Base-by-base conservation (phyloP, 2,329 filamentous ascomycete genomes). In the Colletotrichum cereale region DNA sequence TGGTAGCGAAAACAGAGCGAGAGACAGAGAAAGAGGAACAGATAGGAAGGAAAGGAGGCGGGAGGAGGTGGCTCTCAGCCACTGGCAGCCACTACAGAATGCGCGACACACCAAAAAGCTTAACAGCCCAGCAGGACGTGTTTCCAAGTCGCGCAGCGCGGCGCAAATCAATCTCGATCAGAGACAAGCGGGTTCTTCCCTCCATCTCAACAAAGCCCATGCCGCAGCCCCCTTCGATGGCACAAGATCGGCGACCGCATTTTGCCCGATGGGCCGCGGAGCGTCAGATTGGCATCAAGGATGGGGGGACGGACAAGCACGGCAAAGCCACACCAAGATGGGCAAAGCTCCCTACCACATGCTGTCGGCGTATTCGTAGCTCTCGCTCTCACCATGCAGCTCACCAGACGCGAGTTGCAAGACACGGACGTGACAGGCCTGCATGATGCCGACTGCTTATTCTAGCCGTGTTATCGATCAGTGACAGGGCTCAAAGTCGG, bases 211-310 rank as follows among this genome's bases (percentile, higher is more conserved):
- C 48, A 53, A 53, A 53, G 36, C 61, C 47, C 48, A 63, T 53
- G 24, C n/a, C 61, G 21, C 42, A 44, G 24, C 48, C 48, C 12
- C n/a, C 42, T 8, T 18, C 31, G 6, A 21, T 36, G 29, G 48
- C 34, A 29, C 24, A 26, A 8, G 61, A 53, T 62, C 47, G 61
- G 36, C 61, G 29, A 16, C 31, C 10, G 26, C 12, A 16, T 29
- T 42, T 29, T 42, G n/a, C 48, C 55, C 61, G 61, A 55, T 53
- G 36, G 61, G n/a, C 24, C 61, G 24, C 48, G 26, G 7, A 63
- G 36, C 61, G 29, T 63, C 24, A 55, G 61, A 62, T 62, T 62
- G 31, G 24, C 60, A 62, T 52, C n/a, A 42, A 36, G n/a, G 42
- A 63, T 31, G 61, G 31, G 53, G 48, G 11, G 6, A 42, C 48